Conservation (phyloP, 768 basidiomycete genomes). For the Calocybe gangraenosa region DNA sequence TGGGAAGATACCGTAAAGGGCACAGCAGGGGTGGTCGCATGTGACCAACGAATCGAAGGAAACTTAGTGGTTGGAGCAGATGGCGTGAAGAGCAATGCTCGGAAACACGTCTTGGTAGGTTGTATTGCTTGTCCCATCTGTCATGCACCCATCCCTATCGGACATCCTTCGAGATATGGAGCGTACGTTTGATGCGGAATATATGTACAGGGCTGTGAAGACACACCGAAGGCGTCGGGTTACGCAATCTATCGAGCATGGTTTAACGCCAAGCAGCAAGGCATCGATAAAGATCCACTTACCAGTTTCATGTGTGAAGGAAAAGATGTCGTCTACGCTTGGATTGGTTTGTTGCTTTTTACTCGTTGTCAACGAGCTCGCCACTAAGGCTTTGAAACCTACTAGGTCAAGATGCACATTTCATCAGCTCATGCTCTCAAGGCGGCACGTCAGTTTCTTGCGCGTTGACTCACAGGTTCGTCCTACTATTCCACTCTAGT, state of each 20-base stretch:
- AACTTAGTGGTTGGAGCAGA: slow-evolving; percentile 25
- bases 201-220: slow-evolving; percentile 17
- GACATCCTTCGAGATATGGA: neutral
- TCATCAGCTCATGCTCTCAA: slow-evolving; percentile 5
- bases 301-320: slow-evolving; percentile 9
- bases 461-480: slow-evolving; percentile 5
- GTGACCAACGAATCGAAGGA: slow-evolving; percentile 14
- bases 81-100: slow-evolving; percentile 20
- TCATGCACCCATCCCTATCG: neutral
- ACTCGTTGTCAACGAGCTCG: neutral
- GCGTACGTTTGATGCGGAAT: neutral
- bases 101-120: slow-evolving; percentile 18
- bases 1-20: slow-evolving; percentile 14
- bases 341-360: slow-evolving; percentile 2
- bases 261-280: slow-evolving; percentile 10
- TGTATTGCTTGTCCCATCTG: neutral
- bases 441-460: slow-evolving; percentile 2
- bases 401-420: slow-evolving; percentile 6
- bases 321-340: slow-evolving; percentile 4
- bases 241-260: slow-evolving; percentile 23
- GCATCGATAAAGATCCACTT: slow-evolving; percentile 3
- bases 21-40: slow-evolving; percentile 16
- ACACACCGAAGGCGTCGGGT: slow-evolving; percentile 20
- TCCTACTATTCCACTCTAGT: neutral
- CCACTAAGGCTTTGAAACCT: no score